Evolutionary conservation across 2,329 filamentous ascomycete genomes (phyloP).

Genomic region (Volutella citrinella): DNA sequence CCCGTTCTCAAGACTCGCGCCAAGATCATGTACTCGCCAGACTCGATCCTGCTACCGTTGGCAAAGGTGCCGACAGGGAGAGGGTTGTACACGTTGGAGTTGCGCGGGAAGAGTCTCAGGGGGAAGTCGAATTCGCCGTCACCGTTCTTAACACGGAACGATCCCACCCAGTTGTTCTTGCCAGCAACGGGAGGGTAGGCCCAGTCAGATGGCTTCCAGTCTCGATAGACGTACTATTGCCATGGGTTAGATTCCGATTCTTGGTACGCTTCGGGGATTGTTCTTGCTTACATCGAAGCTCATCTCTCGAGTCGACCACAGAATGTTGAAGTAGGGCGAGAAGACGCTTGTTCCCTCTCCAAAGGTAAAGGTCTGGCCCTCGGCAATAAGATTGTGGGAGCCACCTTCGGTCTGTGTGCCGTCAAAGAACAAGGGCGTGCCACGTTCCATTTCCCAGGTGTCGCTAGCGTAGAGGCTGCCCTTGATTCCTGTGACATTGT

Average conservation of each 20-base stretch:
- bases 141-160: constrained; percentile 5
- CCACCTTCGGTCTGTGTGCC: no score
- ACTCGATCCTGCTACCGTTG: neutral
- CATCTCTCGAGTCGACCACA: constrained; percentile 7
- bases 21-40: constrained; percentile 5
- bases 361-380: constrained; percentile 3
- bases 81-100: no score
- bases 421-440: constrained; percentile 1
- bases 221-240: constrained; percentile 2
- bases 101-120: neutral
- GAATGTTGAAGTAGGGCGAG: constrained; percentile 5
- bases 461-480: constrained; percentile 5
- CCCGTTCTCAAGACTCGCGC: constrained; percentile 2
- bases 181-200: constrained; percentile 5
- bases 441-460: constrained; percentile 8
- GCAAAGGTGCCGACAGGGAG: neutral
- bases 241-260: neutral
- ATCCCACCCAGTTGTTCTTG: constrained; percentile 6
- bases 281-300: constrained; percentile 5
- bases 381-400: constrained; percentile 2
- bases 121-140: neutral
- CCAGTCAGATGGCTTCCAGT: constrained; percentile 9
- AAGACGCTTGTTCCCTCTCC: neutral
- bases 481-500: constrained; percentile 5
- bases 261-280: no score